Evolutionary conservation across 352 stramenopile species (phyloP).

Genomic region (Pilasporangium apinafurcum): DNA sequence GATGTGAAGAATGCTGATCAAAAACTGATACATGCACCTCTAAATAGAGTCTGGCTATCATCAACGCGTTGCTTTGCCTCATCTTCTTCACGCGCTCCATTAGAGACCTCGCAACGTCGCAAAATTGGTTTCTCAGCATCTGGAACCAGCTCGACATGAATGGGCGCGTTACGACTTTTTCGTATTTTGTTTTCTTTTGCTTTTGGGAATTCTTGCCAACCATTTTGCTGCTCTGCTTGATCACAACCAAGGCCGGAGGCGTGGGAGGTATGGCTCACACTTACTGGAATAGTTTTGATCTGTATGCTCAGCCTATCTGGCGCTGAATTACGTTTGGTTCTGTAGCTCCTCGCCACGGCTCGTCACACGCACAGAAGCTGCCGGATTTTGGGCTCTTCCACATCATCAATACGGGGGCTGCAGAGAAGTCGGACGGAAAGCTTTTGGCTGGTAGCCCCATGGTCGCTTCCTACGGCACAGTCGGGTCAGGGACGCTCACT

Average conservation of each 20-base stretch:
- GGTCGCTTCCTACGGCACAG: conserved; percentile 47
- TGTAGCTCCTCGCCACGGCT: conserved; percentile 57
- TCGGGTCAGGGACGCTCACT: conserved; percentile 21
- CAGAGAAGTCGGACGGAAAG: conserved; percentile 17
- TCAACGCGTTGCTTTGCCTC: conserved; percentile 72
- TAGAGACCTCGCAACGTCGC: conserved; percentile 70
- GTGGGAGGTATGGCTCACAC: conserved; percentile 49
- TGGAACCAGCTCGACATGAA: conserved; percentile 86
- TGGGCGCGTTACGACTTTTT: conserved; percentile 67
- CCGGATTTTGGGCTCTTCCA: conserved; percentile 85
- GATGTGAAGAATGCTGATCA: no score
- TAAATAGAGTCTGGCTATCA: conserved; percentile 61
- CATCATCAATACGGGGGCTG: conserved; percentile 66
- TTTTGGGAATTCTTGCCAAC: conserved; percentile 86
- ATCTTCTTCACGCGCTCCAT: conserved; percentile 81
- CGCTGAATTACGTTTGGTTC: neutral
- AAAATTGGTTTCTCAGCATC: conserved; percentile 83
- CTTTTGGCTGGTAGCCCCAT: conserved; percentile 64
- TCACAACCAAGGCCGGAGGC: conserved; percentile 76
- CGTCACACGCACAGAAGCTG: conserved; percentile 46
- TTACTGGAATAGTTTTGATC: conserved; percentile 1
- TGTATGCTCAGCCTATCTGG: neutral
- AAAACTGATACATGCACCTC: neutral
- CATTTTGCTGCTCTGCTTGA: conserved; percentile 68
- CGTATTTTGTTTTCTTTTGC: conserved; percentile 82